These are phyloP conservation scores for Aspergillus glaucus DNA, from an alignment of 2,329 filamentous ascomycete species.

Conservation along the genomic window DNA sequence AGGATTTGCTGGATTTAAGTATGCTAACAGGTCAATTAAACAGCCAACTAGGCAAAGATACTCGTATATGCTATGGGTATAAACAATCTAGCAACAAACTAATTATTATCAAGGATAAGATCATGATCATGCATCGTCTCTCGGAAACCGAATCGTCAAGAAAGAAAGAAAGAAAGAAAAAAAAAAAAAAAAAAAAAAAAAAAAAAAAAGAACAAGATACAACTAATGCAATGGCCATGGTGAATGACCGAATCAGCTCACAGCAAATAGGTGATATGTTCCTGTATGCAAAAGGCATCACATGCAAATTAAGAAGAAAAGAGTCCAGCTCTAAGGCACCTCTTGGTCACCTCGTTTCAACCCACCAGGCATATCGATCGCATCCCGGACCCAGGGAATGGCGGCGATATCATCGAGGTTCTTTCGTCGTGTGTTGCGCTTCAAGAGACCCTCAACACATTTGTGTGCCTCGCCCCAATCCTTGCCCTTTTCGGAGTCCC, in stretches of 20 bases:
- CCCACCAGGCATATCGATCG: conserved; percentile 60
- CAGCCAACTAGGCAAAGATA: background rate
- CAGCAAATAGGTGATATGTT: too few relatives aligned
- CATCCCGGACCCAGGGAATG: conserved; percentile 68
- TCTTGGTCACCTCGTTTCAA: conserved; percentile 50
- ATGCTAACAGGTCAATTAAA: too few relatives aligned
- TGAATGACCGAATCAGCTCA: too few relatives aligned
- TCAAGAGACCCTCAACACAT: conserved; percentile 77
- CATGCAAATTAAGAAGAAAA: conserved; percentile 3
- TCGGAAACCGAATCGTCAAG: conserved; percentile 7
- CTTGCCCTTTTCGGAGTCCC: conserved; percentile 62
- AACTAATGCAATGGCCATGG: background rate
- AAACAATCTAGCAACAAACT: conserved; percentile 1
- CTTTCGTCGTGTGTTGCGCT: conserved; percentile 74
- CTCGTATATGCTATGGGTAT: conserved; percentile 2
- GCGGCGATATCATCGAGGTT: conserved; percentile 65
- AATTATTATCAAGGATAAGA: background rate
- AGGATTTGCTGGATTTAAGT: too few relatives aligned
- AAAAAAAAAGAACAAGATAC: conserved; percentile 1
- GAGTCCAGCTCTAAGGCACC: conserved; percentile 35
- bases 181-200: conserved; percentile 4
- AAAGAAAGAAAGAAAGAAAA: conserved; percentile 3
- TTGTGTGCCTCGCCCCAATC: conserved; percentile 69
- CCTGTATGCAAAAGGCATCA: background rate
- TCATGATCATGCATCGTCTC: conserved; percentile 2